Evolutionary conservation across 306 rosid genomes (phyloP).

Genomic region (Vigna reflexopilosa): DNA sequence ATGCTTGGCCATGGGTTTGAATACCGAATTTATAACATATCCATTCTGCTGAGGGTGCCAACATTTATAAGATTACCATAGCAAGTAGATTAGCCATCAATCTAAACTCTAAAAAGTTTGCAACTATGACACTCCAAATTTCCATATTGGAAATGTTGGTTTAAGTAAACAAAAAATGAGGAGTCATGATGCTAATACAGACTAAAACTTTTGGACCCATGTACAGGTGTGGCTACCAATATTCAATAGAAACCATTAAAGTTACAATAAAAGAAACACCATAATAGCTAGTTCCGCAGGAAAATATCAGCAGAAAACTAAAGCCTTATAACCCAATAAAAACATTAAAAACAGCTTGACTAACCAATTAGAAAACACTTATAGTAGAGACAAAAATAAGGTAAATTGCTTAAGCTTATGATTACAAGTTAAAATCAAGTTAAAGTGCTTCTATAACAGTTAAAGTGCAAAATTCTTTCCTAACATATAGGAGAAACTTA

Average conservation of each 20-base stretch:
- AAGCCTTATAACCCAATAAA: constrained; percentile 6
- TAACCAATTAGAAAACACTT: not conserved
- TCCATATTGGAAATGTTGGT: constrained; percentile 4
- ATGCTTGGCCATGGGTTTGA: too few relatives aligned
- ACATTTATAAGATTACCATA: not conserved
- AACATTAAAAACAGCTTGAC: not conserved
- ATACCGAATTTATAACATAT: not conserved
- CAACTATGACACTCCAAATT: constrained; percentile 5
- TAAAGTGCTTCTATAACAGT: not conserved
- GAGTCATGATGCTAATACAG: not conserved
- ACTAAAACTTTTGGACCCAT: not conserved
- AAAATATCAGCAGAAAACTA: constrained; percentile 10
- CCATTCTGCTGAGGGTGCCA: not conserved
- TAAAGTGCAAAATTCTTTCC: not conserved
- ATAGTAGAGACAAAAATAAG: not conserved
- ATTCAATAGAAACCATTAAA: constrained; percentile 1
- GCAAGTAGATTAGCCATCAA: not conserved
- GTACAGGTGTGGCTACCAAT: not conserved
- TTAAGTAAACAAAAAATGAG: not conserved
- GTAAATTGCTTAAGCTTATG: not conserved
- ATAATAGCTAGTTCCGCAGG: not conserved
- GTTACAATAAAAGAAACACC: not conserved
- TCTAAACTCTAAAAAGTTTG: not conserved
- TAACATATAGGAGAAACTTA: not conserved
- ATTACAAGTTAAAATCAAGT: not conserved